Evolutionary conservation across 768 basidiomycete genomes (phyloP), one percentile per base, ranked within the genome.

Genomic region (Cystobasidium tubakii): DNA sequence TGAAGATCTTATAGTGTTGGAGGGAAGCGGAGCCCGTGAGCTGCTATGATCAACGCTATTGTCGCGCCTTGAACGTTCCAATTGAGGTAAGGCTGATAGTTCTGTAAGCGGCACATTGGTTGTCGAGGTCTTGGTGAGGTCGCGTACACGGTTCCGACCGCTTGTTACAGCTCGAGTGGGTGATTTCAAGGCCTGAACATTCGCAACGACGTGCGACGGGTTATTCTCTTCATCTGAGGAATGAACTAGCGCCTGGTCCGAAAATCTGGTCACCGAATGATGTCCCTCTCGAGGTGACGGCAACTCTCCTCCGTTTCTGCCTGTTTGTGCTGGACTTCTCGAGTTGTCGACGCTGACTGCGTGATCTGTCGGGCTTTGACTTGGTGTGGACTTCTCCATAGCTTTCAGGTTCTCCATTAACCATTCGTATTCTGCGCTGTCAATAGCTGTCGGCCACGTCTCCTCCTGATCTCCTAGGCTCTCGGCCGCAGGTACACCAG

Each of bases 351-450:
- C 15, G 19, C 34, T 42, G 12, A 27, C 10, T 15, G 39, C 10
- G 25, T 34, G 23, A 95, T 62, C 86, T 87, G 57, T 4, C 27
- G 57, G 25, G 15, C 29, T 29, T 60, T 27, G 57, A 27, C 12
- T 31, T 27, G 17, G 21, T 29, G 57, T 21, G 12, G 57, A 6
- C 13, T 15, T n/a, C 43, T 21, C 65, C 63, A 25, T 31, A 4
- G 36, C 46, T 21, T 44, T 17, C 17, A 46, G 44, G 21, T 57
- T 44, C 21, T 42, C 29, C 42, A 75, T 25, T 34, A 62, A n/a
- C 53, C 64, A 76, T 25, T 62, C 73, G 31, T 60, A 74, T n/a
- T 74, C 74, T 13, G 65, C 53, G 29, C 46, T 69, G 43, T 46
- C 46, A 53, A 74, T 33, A 25, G 6, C 39, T 36, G 25, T 9